Base-by-base conservation (phyloP, 805 yeast species). In the Cyberlindnera subsufficiens region DNA sequence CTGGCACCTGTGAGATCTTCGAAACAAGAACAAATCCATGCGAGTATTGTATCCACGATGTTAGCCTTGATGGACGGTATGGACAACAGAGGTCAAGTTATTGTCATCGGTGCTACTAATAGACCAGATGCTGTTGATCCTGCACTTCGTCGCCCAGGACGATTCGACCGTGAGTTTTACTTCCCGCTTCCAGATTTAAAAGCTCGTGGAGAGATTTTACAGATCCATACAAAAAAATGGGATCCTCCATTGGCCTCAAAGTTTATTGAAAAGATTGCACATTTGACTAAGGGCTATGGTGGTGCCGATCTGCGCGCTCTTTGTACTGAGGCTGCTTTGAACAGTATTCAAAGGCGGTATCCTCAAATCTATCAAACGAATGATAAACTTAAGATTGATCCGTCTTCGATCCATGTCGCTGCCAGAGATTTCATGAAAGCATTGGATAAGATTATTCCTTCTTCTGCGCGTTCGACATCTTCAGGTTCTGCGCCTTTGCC, bases 121-220 rank as follows among this genome's bases (percentile, higher is more conserved):
- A 72, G 99, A 58, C 99, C 99, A 0, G 98, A 93, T 65, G 86
- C 97, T 0, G 86, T 93, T n/a, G 99, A 93, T 64, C 97, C 99
- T 1, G 99, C 99, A 0, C 71, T 93, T 45, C 76, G 99, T 58
- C 76, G 99, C 55, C 99, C 99, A 0, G 99, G 99, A 1, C 75
- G 99, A 62, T 93, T 93, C 57, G 99, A 93, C 61, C 75, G 99
- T 51, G 99, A 93, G 60, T 93, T 93, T 61, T 93, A 86, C 63
- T 93, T 93, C 70, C 96, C 98, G 5, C 68, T 93, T 42, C 99
- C 99, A 1, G 95, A 88, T 57, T 54, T 76, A 5, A 74, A 75
- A 27, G 88, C 96, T 3, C 74, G 99, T 50, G 75, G 75, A 46
- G 80, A 84, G 50, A 93, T 93, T 46, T 65, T 93, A 35, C 65